phyloP scores from a whole-genome alignment of 352 stramenopile genomes.

The Pythium rhizo-oryzae region DNA sequence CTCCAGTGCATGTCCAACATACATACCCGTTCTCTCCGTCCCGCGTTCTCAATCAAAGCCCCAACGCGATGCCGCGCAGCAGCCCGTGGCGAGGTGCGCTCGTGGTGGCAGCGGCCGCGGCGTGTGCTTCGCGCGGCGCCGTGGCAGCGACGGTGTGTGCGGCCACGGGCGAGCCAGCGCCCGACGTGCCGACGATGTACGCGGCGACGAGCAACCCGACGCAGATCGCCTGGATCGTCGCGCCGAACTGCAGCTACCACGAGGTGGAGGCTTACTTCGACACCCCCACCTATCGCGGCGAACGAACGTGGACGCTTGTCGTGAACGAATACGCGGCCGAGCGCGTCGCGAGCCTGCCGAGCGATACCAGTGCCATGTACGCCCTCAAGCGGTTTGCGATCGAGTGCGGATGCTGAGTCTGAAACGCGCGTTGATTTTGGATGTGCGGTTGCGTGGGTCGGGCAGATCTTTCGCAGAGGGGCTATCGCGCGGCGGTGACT shows the following conservation, averaged over 20 bases:
- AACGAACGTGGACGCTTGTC: too few relatives aligned
- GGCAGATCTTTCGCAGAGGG: background rate
- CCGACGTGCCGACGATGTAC: background rate
- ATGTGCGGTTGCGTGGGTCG: background rate
- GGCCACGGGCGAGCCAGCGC: background rate
- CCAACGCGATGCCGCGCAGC: too few relatives aligned
- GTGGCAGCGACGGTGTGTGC: background rate
- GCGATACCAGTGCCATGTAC: background rate
- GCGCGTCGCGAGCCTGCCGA: background rate
- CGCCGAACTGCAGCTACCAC: background rate
- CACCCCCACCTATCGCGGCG: too few relatives aligned
- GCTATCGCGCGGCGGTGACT: background rate
- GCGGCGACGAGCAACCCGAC: background rate
- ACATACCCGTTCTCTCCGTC: too few relatives aligned
- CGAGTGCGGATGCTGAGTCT: background rate
- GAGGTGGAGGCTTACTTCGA: background rate
- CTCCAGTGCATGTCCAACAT: too few relatives aligned
- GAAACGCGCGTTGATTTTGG: too few relatives aligned
- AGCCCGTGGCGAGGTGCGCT: background rate
- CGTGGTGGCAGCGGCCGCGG: background rate
- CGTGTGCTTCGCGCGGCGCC: too few relatives aligned
- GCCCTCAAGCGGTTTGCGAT: too few relatives aligned
- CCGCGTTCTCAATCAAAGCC: too few relatives aligned
- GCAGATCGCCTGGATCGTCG: background rate
- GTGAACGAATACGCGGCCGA: too few relatives aligned